phyloP scores from a whole-genome alignment of 2,329 filamentous ascomycete genomes.

The Aureobasidium leucospermi region DNA sequence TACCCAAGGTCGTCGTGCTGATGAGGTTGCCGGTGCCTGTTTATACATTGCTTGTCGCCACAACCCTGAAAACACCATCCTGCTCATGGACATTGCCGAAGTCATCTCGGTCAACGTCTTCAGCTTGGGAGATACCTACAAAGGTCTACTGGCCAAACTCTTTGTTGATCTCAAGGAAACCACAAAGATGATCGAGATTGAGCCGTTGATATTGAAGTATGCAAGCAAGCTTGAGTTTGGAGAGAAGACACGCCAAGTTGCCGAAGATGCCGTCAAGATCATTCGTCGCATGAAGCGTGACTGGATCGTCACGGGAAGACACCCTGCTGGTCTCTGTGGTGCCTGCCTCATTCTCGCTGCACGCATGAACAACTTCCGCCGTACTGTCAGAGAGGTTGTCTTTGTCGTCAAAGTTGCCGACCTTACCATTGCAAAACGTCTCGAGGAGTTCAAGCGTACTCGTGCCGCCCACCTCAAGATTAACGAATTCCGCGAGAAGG shows the following conservation, averaged over 20 bases:
- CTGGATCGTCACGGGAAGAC: conserved; percentile 93
- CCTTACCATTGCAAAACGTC: conserved; percentile 80
- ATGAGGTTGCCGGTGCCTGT: conserved; percentile 81
- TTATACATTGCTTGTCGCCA: conserved; percentile 83
- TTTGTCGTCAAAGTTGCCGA: conserved; percentile 97
- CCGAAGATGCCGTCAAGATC: conserved; percentile 78
- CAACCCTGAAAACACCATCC: conserved; percentile 69
- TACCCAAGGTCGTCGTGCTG: conserved; percentile 76
- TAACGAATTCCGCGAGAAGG: conserved; percentile 69
- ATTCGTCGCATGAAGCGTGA: conserved; percentile 90
- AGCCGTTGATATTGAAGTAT: conserved; percentile 87
- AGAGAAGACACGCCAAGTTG: conserved; percentile 71
- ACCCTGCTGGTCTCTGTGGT: conserved; percentile 88
- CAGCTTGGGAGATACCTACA: conserved; percentile 83
- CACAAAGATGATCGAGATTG: conserved; percentile 28
- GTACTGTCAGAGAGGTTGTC: conserved; percentile 89
- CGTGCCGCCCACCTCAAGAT: conserved; percentile 80
- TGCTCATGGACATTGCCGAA: conserved; percentile 95
- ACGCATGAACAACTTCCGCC: conserved; percentile 95
- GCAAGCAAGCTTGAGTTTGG: conserved; percentile 89
- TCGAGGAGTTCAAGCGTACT: conserved; percentile 86
- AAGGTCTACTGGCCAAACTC: conserved; percentile 62
- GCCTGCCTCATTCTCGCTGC: conserved; percentile 91
- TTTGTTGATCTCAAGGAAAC: conserved; percentile 55
- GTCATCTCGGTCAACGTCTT: conserved; percentile 82